Conservation (phyloP, 129 eudicot genomes). For the Scalesia atractyloides region DNA sequence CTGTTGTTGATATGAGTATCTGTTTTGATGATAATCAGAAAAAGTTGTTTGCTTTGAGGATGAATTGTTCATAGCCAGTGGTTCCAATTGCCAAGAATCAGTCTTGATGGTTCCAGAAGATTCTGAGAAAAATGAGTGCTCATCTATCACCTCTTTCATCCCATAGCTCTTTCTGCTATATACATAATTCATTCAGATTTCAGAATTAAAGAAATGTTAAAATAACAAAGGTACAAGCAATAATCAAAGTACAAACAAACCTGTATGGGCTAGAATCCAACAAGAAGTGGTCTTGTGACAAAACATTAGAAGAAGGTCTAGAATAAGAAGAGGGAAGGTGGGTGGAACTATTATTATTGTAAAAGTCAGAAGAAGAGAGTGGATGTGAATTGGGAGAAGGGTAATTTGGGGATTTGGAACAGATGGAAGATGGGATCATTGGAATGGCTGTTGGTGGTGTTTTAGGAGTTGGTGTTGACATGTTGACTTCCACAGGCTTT, state of each 20-base stretch:
- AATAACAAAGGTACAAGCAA: background rate
- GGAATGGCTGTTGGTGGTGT: constrained; percentile 31
- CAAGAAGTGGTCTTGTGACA: constrained; percentile 51
- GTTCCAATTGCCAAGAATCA: constrained; percentile 64
- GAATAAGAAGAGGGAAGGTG: constrained; percentile 45
- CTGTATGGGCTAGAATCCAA: constrained; percentile 59
- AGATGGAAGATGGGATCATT: constrained; percentile 8
- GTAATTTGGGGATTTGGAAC: constrained; percentile 41
- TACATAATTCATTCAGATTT: background rate
- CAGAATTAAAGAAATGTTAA: background rate
- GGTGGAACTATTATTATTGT: constrained; percentile 17
- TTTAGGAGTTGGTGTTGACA: constrained; percentile 34
- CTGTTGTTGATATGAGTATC: constrained; percentile 40
- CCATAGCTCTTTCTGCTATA: constrained; percentile 44
- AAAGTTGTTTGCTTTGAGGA: constrained; percentile 45
- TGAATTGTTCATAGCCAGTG: constrained; percentile 48
- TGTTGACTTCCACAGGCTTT: constrained; percentile 94
- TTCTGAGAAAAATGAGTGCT: constrained; percentile 61
- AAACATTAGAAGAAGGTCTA: constrained; percentile 35
- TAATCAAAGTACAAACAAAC: constrained; percentile 23
- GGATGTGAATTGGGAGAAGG: constrained; percentile 43
- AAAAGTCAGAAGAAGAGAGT: constrained; percentile 25
- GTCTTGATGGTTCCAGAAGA: constrained; percentile 53
- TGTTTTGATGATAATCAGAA: constrained; percentile 38
- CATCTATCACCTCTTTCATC: constrained; percentile 57